phyloP scores from a whole-genome alignment of 139 green algal genomes.

The Chlamydomonas sp. region DNA sequence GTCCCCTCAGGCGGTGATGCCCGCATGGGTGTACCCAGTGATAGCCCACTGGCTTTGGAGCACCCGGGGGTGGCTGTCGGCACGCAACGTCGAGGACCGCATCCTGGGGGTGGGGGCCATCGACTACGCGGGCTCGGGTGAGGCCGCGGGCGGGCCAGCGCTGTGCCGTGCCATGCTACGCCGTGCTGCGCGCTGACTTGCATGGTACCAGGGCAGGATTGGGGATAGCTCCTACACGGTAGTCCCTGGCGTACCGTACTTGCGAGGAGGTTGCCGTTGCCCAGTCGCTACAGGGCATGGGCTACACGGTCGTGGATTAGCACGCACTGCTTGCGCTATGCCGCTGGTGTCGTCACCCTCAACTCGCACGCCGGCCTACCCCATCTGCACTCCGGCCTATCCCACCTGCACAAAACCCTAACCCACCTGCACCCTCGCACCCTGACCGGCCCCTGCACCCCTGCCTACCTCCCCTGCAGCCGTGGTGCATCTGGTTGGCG shows the following conservation, averaged over 20 bases:
- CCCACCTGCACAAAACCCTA: background rate
- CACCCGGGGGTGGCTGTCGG: constrained; percentile 66
- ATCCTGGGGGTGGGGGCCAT: constrained; percentile 59
- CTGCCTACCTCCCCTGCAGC: constrained; percentile 12
- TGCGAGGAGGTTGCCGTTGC: too few relatives aligned
- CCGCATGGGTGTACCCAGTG: constrained; percentile 63
- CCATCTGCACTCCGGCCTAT: too few relatives aligned
- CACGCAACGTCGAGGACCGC: constrained; percentile 34
- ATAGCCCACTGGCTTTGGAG: constrained; percentile 73
- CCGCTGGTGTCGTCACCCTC: too few relatives aligned
- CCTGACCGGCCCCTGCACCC: background rate
- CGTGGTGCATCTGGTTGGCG: constrained; percentile 84
- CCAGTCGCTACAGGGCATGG: too few relatives aligned
- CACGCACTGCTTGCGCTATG: too few relatives aligned
- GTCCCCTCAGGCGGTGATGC: constrained; percentile 36
- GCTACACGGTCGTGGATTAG: too few relatives aligned
- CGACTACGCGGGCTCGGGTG: constrained; percentile 68
- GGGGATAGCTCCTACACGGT: too few relatives aligned
- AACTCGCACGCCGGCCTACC: too few relatives aligned
- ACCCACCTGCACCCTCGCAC: background rate
- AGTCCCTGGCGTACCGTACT: too few relatives aligned
- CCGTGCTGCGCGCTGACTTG: too few relatives aligned
- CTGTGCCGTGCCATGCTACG: background rate
- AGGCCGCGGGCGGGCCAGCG: constrained; percentile 20
- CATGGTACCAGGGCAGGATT: too few relatives aligned